Evolutionary conservation across 1,284 basidiomycete species (phyloP), one percentile per base, ranked within the genome.

Genomic region (Apiotrichum gracile): DNA sequence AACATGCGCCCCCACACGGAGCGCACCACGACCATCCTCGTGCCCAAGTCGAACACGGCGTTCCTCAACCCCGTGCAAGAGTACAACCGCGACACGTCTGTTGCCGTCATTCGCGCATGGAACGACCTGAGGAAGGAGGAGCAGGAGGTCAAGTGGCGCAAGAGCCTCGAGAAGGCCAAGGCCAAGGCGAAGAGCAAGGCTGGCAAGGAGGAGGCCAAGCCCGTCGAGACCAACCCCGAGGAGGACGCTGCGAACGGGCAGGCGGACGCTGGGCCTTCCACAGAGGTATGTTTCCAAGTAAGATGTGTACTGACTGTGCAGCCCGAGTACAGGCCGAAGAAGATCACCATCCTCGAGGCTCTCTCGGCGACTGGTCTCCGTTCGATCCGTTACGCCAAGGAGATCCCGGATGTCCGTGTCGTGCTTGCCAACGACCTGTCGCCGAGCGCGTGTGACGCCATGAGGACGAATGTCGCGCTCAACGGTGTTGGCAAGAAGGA

Each of bases 11-110:
- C 91, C 45, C 87, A 92, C 75, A 86, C 85, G 10, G 91, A 96
- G 78, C 88, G 88, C 65, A 85, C 82, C 2, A 85, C 91, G 1
- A 85, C 85, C 64, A 88, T 94, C 65, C 81, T 94, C 52, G 78
- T 91, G 12, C 85, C 86, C 1, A 80, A 84, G 42, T 77, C 77
- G 51, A 84, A 88, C 65, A 85, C 87, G 58, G 87, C 91, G 1
- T 99, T 99, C 76, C 78, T 98, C 55, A 99, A 99, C 70, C 94
- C 96, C 2, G 88, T 97, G 8, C 94, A 99, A 68, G 91, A 99
- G 74, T 99, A 97, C 80, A 99, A 99, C 76, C 82, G 96, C 40
- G 94, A 98, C 75, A 75, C 92, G 50, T 91, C 88, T 60, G 86
- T 96, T 33, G 87, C 92, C 8, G 87, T 86, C 58, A 97, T 98